Evolutionary conservation across 2,329 filamentous ascomycete genomes (phyloP).

Genomic region (Alternaria dauci): DNA sequence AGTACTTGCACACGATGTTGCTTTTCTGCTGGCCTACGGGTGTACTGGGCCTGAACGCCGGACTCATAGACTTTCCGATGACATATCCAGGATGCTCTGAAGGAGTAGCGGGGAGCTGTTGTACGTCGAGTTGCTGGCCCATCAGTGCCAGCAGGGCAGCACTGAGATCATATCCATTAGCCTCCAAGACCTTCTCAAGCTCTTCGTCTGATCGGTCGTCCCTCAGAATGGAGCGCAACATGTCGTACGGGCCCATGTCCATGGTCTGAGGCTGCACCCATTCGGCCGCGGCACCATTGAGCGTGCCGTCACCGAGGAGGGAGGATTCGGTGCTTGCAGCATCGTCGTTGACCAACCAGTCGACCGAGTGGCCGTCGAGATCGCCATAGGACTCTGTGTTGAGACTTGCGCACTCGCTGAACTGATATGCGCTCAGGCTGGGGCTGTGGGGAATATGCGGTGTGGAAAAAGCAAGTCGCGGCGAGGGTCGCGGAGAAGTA

Average conservation of each 20-base stretch:
- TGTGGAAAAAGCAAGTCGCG: slow-evolving; percentile 86
- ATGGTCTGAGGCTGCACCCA: slow-evolving; percentile 73
- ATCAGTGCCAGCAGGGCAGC: slow-evolving; percentile 90
- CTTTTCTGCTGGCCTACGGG: slow-evolving; percentile 80
- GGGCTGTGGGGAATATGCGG: slow-evolving; percentile 94
- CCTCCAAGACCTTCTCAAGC: slow-evolving; percentile 87
- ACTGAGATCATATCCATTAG: slow-evolving; percentile 91
- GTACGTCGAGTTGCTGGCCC: slow-evolving; percentile 69
- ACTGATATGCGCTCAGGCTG: slow-evolving; percentile 93
- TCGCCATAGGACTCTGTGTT: slow-evolving; percentile 89
- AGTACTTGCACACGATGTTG: slow-evolving; percentile 96
- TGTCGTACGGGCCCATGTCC: slow-evolving; percentile 98
- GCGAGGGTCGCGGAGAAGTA: slow-evolving; percentile 90
- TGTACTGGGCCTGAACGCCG: slow-evolving; percentile 75
- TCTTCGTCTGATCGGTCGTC: slow-evolving; percentile 91
- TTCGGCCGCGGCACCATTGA: slow-evolving; percentile 84
- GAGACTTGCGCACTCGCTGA: slow-evolving; percentile 77
- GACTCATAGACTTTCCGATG: slow-evolving; percentile 88
- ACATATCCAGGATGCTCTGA: slow-evolving; percentile 71
- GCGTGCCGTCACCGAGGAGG: slow-evolving; percentile 70
- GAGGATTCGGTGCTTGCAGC: slow-evolving; percentile 82
- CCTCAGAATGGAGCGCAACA: slow-evolving; percentile 92
- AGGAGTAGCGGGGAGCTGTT: slow-evolving; percentile 56
- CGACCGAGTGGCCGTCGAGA: slow-evolving; percentile 91
- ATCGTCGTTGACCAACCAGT: slow-evolving; percentile 93